phyloP scores from a whole-genome alignment of 768 basidiomycete genomes.

The Lactarius indigo region DNA sequence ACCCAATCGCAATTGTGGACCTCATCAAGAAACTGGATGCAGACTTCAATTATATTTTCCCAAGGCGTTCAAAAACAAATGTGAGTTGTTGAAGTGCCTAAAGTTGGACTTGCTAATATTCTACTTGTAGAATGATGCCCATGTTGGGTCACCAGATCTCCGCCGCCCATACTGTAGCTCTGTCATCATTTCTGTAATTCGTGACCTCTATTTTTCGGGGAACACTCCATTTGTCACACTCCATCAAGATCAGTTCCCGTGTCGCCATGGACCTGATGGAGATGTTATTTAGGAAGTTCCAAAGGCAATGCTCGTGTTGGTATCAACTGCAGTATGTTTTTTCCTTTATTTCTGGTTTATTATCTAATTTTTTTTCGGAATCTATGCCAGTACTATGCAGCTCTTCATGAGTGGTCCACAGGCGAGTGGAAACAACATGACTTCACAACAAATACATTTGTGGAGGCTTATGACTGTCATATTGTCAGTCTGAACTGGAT shows the following conservation, averaged over 20 bases:
- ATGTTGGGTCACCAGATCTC: not conserved
- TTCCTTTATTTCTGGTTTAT: not conserved
- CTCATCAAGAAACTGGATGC: not conserved
- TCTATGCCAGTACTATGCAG: not conserved
- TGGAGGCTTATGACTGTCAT: not conserved
- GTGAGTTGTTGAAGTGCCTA: not conserved
- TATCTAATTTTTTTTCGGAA: not conserved
- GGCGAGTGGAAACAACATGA: not conserved
- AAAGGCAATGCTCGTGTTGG: not conserved
- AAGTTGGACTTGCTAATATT: not conserved
- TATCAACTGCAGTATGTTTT: not conserved
- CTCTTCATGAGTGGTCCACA: too few relatives aligned
- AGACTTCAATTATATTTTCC: not conserved
- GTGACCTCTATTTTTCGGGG: not conserved
- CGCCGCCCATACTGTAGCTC: not conserved
- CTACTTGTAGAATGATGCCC: not conserved
- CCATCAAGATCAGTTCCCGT: not conserved
- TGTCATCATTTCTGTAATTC: not conserved
- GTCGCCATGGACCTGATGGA: not conserved
- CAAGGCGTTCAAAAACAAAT: not conserved
- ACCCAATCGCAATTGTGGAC: not conserved
- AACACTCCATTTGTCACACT: not conserved
- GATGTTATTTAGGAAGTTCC: not conserved
- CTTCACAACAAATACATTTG: not conserved
- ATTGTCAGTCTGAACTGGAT: not conserved